Evolutionary conservation across 768 basidiomycete genomes (phyloP), one percentile per base, ranked within the genome.

Genomic region (Trametes maxima): DNA sequence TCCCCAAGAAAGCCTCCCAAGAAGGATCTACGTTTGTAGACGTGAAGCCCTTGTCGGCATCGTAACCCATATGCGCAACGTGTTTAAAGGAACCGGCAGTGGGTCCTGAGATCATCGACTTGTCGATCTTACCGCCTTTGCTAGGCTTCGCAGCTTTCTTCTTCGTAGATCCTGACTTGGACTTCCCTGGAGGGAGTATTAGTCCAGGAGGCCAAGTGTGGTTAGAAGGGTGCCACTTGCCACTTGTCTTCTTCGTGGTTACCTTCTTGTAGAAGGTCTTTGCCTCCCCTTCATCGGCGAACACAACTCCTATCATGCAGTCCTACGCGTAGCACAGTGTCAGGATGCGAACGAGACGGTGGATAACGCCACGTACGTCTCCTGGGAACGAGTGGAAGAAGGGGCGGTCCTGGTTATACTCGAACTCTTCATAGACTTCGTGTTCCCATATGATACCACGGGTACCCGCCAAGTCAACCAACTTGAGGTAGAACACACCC

Each of bases 41-140:
- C 0, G 87, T 89, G 74, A 94, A 98, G 2, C 96, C 96, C 24
- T 86, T 84, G 65, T 96, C 87, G 0, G 83, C 73, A 68, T 97
- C 92, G 73, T 89, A 97, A 13, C 95, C 95, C 91, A 99, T 96
- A 71, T 98, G 95, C 0, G 90, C 94, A 45, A 97, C 82, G 70
- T 98, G 95, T 59, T 85, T 82, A 78, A 98, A 98, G 8, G 89
- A 89, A 14, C 87, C 87, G 1, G 77, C 73, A 4, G 86, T 83
- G 2, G 95, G 95, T 0, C 80, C 89, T 12, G 94, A 95, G 50
- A 98, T 98, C 80, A 89, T 84, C 0, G 92, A 90, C 74, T 97
- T 98, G 78, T 96, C 90, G 59, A 98, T 91, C 73, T 87, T 90
- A 48, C 92, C 89, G 7, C 85, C 84, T 64, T 86, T 87, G 51